phyloP scores from a whole-genome alignment of 768 basidiomycete genomes.

The Agaricus subrufescens region DNA sequence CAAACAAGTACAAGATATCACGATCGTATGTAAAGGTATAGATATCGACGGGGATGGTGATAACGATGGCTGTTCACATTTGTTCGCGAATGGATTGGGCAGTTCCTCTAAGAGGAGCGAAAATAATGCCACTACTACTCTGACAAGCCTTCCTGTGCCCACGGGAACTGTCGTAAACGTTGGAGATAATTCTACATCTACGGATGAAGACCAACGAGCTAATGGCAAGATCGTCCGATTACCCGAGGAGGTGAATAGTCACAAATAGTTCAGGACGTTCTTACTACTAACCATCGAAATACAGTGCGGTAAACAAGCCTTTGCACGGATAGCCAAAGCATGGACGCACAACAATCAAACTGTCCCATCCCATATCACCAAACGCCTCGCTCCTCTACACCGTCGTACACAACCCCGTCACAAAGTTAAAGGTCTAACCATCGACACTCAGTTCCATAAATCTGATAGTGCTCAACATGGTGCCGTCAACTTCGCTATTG shows the following conservation, averaged over 20 bases:
- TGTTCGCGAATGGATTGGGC: background rate
- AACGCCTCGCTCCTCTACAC: slow-evolving; percentile 2
- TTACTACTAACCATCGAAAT: no score
- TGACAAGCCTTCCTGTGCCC: background rate
- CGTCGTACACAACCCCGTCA: no score
- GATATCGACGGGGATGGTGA: background rate
- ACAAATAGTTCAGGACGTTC: no score
- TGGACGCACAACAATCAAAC: slow-evolving; percentile 18
- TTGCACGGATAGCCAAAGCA: slow-evolving; percentile 15
- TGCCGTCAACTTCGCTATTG: no score
- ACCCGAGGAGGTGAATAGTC: slow-evolving; percentile 40
- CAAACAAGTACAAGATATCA: slow-evolving; percentile 37
- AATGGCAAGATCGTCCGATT: slow-evolving; percentile 42
- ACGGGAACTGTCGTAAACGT: background rate
- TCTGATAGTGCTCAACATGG: no score
- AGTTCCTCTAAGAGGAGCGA: no score
- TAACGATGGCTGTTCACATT: slow-evolving; percentile 4
- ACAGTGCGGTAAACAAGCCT: slow-evolving; percentile 20
- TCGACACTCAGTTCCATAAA: no score
- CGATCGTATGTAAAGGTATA: slow-evolving; percentile 37
- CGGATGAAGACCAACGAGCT: slow-evolving; percentile 16
- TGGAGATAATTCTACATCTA: background rate
- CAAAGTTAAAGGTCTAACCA: no score
- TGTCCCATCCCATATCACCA: slow-evolving; percentile 12
- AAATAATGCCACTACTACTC: slow-evolving; percentile 23